A percentile compares a stretch with the other conserved stretches of the same genome.
Conservation (phyloP, 208 protist species). For the Hexamita inflata region DNA sequence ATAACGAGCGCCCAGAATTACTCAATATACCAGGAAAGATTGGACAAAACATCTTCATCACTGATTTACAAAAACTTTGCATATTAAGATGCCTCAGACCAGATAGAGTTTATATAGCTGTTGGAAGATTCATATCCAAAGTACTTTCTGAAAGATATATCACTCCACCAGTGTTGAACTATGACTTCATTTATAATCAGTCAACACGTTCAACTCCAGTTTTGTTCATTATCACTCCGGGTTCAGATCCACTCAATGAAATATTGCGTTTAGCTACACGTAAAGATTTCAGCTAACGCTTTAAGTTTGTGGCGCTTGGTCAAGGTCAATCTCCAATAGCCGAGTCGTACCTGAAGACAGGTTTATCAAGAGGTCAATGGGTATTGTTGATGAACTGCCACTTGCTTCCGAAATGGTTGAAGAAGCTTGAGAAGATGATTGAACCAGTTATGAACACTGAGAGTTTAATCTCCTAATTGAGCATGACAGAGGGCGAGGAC, state of each 20-base stretch:
- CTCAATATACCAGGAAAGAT: constrained; percentile 55
- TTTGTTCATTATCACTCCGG: constrained; percentile 89
- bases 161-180: constrained; percentile 76
- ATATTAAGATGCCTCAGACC: constrained; percentile 83
- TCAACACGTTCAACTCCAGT: constrained; percentile 73
- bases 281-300: constrained; percentile 62
- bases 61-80: constrained; percentile 70
- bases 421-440: constrained; percentile 84
- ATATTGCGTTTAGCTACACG: constrained; percentile 84
- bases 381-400: constrained; percentile 82
- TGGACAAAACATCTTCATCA: constrained; percentile 12
- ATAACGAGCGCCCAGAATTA: constrained; percentile 72
- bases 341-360: constrained; percentile 75
- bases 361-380: constrained; percentile 81
- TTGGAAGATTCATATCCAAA: constrained; percentile 71
- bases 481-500: background rate
- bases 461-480: background rate
- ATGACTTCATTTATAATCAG: constrained; percentile 75
- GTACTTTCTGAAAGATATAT: constrained; percentile 73
- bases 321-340: constrained; percentile 87
- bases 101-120: constrained; percentile 76
- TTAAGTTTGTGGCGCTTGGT: constrained; percentile 79
- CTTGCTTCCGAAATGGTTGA: constrained; percentile 85
- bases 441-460: constrained; percentile 51
- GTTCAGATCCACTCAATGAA: constrained; percentile 85